Evolutionary conservation across 2,329 filamentous ascomycete genomes (phyloP), one percentile per base, ranked within the genome.

Genomic region (Bipolaris zeicola): DNA sequence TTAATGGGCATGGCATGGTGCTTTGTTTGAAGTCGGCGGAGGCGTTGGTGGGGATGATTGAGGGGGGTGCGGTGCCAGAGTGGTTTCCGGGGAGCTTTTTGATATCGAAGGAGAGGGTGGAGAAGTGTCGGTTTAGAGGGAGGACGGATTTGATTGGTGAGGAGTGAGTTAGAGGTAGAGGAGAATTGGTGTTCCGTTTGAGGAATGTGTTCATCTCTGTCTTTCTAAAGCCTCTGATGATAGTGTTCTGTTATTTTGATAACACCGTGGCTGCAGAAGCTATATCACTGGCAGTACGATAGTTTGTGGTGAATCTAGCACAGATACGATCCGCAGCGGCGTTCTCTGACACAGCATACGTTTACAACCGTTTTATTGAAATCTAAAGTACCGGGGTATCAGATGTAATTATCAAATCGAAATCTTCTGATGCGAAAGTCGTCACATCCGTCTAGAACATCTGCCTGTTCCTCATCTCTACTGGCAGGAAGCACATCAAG

Each of bases 1-100:
- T 89, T 61, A 87, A 87, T 61, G 87, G 87, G 1, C 85, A 89
- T 69, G 71, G 86, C 0, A 89, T 89, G 87, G 86, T 86, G 1
- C 71, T 85, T 31, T 85, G 85, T 52, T 83, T 85, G 76, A 82
- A 85, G 68, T 83, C 81, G 26, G 85, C 85, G 0, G 80, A 82
- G 62, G 87, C 82, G 0, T 63, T 89, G 55, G 83, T 80, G 1
- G 73, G 76, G 28, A 86, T 88, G 82, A 80, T 87, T 59, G 41
- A 71, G 18, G 62, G 66, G 58, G 76, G 49, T 60, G 41, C 67
- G 10, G 64, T 62, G 43, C 69, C 80, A 6, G 60, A 64, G 8
- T 87, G 84, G 85, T 86, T 87, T 44, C 85, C 85, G 0, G 67
- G 76, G 13, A 78, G 77, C 5, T 86, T 85, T 55, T 67, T 77